Percentiles rank a stretch among this genome's conserved stretches.
Evolutionary conservation across 2,329 filamentous ascomycete genomes (phyloP).

Genomic region (Fusarium odoratissimum): DNA sequence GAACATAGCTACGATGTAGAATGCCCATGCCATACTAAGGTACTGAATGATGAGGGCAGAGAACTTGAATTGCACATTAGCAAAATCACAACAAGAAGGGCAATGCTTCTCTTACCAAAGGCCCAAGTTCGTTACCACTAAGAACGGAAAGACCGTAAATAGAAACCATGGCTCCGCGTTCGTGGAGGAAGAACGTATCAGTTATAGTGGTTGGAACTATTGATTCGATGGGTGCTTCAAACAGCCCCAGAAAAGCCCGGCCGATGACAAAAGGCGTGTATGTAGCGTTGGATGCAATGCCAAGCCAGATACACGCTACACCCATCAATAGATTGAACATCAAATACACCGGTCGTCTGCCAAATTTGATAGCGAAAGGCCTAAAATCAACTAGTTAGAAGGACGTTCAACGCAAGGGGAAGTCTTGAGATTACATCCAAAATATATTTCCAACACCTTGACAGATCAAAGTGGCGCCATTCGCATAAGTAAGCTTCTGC

Average conservation of each 20-base stretch:
- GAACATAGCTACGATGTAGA: not conserved
- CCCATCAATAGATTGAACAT: not conserved
- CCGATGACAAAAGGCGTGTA: not conserved
- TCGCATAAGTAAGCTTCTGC: not conserved
- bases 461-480: not conserved
- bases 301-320: not conserved
- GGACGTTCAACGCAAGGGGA: no score
- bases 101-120: not conserved
- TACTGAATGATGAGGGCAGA: not conserved
- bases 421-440: not conserved
- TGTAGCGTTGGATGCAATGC: not conserved
- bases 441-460: not conserved
- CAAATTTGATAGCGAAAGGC: not conserved
- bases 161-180: not conserved
- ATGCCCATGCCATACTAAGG: not conserved
- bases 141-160: not conserved
- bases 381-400: not conserved
- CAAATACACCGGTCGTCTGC: not conserved
- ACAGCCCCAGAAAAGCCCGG: not conserved
- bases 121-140: not conserved
- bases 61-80: not conserved
- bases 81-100: not conserved
- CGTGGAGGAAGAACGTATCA: not conserved
- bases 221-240: not conserved
- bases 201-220: not conserved